A percentile compares a stretch with the other conserved stretches of the same genome.
Conservation (phyloP, 441 rosid species). For the Dalechampia spathulata region DNA sequence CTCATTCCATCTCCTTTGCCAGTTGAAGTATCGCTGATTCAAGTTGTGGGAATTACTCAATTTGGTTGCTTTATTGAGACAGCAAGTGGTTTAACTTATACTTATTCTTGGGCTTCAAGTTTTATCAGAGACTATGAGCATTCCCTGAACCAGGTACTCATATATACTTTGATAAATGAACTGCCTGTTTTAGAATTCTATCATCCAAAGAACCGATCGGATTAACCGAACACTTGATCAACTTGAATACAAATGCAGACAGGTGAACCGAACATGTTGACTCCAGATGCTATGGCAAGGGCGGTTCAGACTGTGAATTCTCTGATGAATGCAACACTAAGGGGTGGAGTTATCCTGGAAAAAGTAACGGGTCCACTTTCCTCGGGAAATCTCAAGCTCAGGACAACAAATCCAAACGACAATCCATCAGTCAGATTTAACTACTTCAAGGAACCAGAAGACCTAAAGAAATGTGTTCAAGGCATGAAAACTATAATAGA, state of each 20-base stretch:
- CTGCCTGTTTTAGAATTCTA: no score
- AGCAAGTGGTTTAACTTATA: constrained; percentile 54
- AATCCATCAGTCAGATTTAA: constrained; percentile 73
- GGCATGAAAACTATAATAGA: constrained; percentile 55
- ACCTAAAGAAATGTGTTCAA: constrained; percentile 48
- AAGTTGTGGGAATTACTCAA: constrained; percentile 77
- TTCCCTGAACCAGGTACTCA: constrained; percentile 20
- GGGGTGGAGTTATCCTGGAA: constrained; percentile 69
- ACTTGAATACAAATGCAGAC: constrained; percentile 8
- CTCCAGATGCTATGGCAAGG: constrained; percentile 18
- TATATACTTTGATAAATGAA: no score
- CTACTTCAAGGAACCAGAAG: constrained; percentile 66
- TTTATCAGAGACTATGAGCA: constrained; percentile 11
- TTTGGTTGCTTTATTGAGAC: constrained; percentile 72
- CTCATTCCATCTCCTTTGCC: constrained; percentile 71
- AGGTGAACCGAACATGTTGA: constrained; percentile 14
- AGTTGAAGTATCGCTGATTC: constrained; percentile 78
- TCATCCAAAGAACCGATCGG: no score
- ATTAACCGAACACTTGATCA: no score
- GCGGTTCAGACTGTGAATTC: constrained; percentile 20
- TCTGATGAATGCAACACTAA: constrained; percentile 12
- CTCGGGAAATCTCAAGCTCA: constrained; percentile 56
- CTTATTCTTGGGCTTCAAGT: constrained; percentile 24
- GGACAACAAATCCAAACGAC: constrained; percentile 42
- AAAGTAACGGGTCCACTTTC: constrained; percentile 69